These are phyloP conservation scores for Plasmodium adleri DNA, from an alignment of 169 alveolate species.

Conservation along the genomic window DNA sequence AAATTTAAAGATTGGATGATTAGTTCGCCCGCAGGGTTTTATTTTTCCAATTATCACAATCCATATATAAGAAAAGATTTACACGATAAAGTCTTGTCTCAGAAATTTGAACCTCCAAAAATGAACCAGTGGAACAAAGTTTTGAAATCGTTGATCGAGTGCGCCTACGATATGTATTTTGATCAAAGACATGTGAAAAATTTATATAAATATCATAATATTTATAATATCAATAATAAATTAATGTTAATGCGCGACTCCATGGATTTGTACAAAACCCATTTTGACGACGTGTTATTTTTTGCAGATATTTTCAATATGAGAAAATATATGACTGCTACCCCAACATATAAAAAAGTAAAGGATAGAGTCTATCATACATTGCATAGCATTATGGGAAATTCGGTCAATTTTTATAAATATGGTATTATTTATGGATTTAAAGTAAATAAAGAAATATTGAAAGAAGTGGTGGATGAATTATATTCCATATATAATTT, in stretches of 20 bases:
- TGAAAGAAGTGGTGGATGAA: too few relatives aligned
- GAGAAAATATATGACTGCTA: constrained; percentile 19
- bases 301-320: constrained; percentile 47
- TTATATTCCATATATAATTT: too few relatives aligned
- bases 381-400: too few relatives aligned
- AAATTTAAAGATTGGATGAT: constrained; percentile 14
- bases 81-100: constrained; percentile 11
- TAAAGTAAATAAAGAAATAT: too few relatives aligned
- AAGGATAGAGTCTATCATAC: too few relatives aligned
- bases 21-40: not conserved
- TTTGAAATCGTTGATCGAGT: constrained; percentile 1
- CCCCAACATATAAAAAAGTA: too few relatives aligned
- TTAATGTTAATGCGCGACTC: constrained; percentile 52
- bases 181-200: constrained; percentile 36
- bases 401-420: too few relatives aligned
- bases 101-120: constrained; percentile 21
- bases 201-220: constrained; percentile 16
- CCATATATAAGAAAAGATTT: not conserved
- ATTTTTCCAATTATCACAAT: constrained; percentile 33
- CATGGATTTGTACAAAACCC: constrained; percentile 20
- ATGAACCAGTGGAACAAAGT: not conserved
- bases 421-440: too few relatives aligned
- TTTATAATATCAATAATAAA: constrained; percentile 25
- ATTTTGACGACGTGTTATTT: constrained; percentile 28
- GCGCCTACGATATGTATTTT: constrained; percentile 18